phyloP scores from a whole-genome alignment of 495 filamentous ascomycete species.

The Hypoxylon fragiforme region DNA sequence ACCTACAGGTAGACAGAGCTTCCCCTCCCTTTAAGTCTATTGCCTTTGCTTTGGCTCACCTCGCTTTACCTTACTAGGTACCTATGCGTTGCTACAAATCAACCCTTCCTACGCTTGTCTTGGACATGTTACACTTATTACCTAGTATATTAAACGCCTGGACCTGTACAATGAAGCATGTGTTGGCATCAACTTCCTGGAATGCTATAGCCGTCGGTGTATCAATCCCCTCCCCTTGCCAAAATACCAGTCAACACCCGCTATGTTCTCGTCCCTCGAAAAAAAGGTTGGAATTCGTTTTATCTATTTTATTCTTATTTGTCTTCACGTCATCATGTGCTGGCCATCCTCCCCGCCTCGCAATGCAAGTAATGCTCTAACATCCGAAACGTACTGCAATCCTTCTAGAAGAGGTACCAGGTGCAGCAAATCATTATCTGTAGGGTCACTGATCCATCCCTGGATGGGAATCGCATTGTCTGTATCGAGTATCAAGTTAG shows the following conservation, averaged over 20 bases:
- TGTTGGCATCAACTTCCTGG: constrained; percentile 14
- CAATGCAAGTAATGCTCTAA: constrained; percentile 83
- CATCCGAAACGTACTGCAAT: constrained; percentile 93
- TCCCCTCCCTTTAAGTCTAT: no score
- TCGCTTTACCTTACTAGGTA: no score
- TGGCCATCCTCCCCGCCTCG: constrained; percentile 77
- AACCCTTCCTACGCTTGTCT: no score
- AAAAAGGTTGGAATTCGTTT: constrained; percentile 18
- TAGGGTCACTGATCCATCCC: constrained; percentile 90
- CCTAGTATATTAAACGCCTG: constrained; percentile 26
- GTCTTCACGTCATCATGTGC: constrained; percentile 46
- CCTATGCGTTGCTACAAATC: no score
- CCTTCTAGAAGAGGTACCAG: constrained; percentile 93
- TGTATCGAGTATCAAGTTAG: constrained; percentile 38
- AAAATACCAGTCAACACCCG: constrained; percentile 29
- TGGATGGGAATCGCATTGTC: constrained; percentile 96
- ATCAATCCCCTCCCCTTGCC: constrained; percentile 18
- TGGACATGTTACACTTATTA: constrained; percentile 19
- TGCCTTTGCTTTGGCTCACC: no score
- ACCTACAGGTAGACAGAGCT: no score
- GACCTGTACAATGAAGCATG: constrained; percentile 21
- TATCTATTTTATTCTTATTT: constrained; percentile 15
- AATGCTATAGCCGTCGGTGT: constrained; percentile 24
- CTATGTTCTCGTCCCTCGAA: constrained; percentile 26
- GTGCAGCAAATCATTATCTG: constrained; percentile 87